phyloP scores from a whole-genome alignment of 441 rosid species.

The Brassica balearica region DNA sequence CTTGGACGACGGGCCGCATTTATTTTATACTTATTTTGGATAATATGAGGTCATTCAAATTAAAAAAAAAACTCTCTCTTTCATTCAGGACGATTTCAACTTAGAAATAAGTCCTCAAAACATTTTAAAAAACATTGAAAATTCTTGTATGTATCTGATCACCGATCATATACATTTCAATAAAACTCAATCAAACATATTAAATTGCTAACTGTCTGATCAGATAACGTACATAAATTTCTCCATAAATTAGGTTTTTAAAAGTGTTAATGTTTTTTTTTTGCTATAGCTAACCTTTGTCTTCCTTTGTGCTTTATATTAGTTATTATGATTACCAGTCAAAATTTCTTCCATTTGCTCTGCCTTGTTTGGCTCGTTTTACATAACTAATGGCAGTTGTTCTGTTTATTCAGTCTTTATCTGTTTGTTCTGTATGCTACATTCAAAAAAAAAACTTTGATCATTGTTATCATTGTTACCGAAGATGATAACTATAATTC shows the following conservation, averaged over 20 bases:
- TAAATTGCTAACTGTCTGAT: not conserved
- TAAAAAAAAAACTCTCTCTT: slow-evolving; percentile 9
- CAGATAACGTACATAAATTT: slow-evolving; percentile 5
- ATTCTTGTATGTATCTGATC: not conserved
- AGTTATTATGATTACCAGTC: not conserved
- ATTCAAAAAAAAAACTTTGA: slow-evolving; percentile 6
- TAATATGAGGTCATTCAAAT: slow-evolving; percentile 14
- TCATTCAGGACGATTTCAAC: slow-evolving; percentile 23
- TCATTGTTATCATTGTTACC: not conserved
- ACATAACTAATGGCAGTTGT: not conserved
- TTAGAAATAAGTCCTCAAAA: not conserved
- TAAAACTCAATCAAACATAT: not conserved
- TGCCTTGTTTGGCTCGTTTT: not conserved
- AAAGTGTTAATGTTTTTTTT: not conserved
- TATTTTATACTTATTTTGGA: not conserved
- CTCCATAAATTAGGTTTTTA: not conserved
- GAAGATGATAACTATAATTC: not conserved
- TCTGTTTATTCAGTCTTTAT: not conserved
- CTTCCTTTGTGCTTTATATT: not conserved
- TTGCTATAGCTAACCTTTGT: not conserved
- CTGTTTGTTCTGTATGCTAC: slow-evolving; percentile 2
- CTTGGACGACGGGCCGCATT: slow-evolving; percentile 16
- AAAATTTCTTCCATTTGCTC: not conserved
- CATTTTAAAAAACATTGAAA: not conserved
- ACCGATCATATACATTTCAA: not conserved